Conservation (phyloP, 1,284 basidiomycete species). For the Retiboletus flavoniger region DNA sequence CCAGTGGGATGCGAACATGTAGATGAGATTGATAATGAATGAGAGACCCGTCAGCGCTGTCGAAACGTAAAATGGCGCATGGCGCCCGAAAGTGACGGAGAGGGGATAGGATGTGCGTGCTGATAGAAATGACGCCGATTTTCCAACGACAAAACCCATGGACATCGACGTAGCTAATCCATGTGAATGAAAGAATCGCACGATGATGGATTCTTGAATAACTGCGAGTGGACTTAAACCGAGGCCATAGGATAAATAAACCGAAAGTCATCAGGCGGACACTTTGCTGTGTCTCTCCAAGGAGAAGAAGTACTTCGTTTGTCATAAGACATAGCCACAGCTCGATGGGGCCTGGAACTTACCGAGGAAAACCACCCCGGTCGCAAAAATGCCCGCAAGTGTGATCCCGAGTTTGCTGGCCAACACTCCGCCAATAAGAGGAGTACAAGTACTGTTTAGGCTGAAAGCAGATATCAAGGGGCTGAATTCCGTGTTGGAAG, state of each 20-base stretch:
- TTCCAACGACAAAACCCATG: conserved; percentile 75
- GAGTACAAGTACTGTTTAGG: conserved; percentile 80
- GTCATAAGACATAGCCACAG: conserved; percentile 8
- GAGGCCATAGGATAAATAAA: conserved; percentile 73
- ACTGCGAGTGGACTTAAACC: conserved; percentile 76
- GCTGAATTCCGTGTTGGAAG: conserved; percentile 75
- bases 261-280: conserved; percentile 68
- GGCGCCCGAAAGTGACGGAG: conserved; percentile 62
- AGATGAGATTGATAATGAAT: conserved; percentile 65
- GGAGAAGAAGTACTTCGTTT: conserved; percentile 52
- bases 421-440: conserved; percentile 67
- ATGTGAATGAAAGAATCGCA: conserved; percentile 74
- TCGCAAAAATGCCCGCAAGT: conserved; percentile 66
- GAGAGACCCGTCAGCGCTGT: conserved; percentile 61
- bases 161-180: conserved; percentile 79
- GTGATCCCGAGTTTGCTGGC: conserved; percentile 70
- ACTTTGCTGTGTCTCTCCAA: conserved; percentile 58
- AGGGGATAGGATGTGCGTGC: conserved; percentile 76
- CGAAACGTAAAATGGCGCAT: conserved; percentile 74
- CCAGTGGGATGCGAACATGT: conserved; percentile 64
- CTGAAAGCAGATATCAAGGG: conserved; percentile 73
- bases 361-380: conserved; percentile 67
- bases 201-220: conserved; percentile 76
- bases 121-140: conserved; percentile 71
- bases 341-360: conserved; percentile 14